These are phyloP conservation scores for Sclerotinia minor DNA, from an alignment of 2,329 filamentous ascomycete species.

Conservation along the genomic window DNA sequence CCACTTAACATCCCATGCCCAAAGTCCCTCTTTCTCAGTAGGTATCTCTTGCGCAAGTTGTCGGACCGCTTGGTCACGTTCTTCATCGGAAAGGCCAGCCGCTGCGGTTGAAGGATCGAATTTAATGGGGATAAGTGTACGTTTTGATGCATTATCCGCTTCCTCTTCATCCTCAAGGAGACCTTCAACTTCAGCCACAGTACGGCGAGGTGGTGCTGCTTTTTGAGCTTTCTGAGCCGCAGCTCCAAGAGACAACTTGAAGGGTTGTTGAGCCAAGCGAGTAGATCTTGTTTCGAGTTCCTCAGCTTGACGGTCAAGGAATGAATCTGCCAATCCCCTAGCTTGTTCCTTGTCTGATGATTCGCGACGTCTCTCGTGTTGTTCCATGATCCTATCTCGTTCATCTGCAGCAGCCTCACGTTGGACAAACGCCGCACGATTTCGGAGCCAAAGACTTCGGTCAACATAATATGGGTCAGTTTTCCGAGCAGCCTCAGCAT, in stretches of 20 bases:
- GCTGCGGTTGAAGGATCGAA: conserved; percentile 68
- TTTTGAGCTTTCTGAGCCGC: conserved; percentile 73
- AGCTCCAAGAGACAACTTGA: conserved; percentile 90
- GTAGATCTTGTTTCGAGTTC: conserved; percentile 62
- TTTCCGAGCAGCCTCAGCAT: conserved; percentile 73
- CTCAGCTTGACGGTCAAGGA: conserved; percentile 79
- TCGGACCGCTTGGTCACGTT: conserved; percentile 77
- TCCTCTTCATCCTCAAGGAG: conserved; percentile 95
- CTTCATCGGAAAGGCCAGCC: conserved; percentile 76
- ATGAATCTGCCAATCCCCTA: conserved; percentile 82
- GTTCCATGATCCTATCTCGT: conserved; percentile 76
- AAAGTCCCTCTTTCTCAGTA: conserved; percentile 79
- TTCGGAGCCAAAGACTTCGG: conserved; percentile 79
- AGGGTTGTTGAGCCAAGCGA: conserved; percentile 63
- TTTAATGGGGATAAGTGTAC: conserved; percentile 78
- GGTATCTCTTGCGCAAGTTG: conserved; percentile 89
- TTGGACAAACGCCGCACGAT: conserved; percentile 70
- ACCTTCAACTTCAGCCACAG: conserved; percentile 90
- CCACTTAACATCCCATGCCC: conserved; percentile 93
- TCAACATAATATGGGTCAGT: conserved; percentile 84
- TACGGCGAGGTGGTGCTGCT: conserved; percentile 64
- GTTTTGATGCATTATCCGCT: conserved; percentile 64
- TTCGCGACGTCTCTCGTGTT: conserved; percentile 69
- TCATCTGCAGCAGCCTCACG: conserved; percentile 78
- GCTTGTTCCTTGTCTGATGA: conserved; percentile 75